Evolutionary conservation across 2,329 filamentous ascomycete species (phyloP), one percentile per base, ranked within the genome.

Genomic region (Zasmidium cellare): DNA sequence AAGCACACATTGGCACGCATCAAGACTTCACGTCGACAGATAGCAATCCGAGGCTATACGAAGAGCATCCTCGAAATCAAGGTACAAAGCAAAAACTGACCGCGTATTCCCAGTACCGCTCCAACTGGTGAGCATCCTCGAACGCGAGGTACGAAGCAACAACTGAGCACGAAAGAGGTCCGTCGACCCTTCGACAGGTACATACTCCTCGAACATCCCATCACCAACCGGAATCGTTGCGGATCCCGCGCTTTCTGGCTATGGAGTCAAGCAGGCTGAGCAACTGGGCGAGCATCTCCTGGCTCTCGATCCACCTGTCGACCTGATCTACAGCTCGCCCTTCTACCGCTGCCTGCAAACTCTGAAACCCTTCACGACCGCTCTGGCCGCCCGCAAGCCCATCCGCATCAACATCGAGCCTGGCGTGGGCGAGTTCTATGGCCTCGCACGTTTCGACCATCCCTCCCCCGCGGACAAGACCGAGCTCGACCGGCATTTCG

Each of bases 291-390:
- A 74, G 7, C 83, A 90, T 69, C 80, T 96, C 49, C 71, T 80
- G 57, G 79, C 77, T 0, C 71, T 90, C 46, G 75, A 85, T 18
- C 89, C 89, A 31, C 84, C 87, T 1, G 82, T 93, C 58, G 87
- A 91, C 53, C 81, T 82, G 48, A 83, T 97, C 65, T 97, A 96
- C 77, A 89, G 86, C 28, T 92, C 88, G 60, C 89, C 91, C 0
- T 96, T 91, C 76, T 96, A 94, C 74, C 85, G 92, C 63, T 96
- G 92, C 71, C 78, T 96, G 45, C 89, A 96, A 76, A 96, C 92
- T 1, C 85, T 96, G 53, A 79, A 83, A 49, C 91, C 92, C 0
- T 87, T 87, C 65, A 78, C 87, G 50, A 73, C 78, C n/a, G 72
- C 72, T 11, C 78, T 85, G 76, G 50, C 69, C 75, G 58, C 73